phyloP scores from a whole-genome alignment of 2,329 filamentous ascomycete species.

The Phialocephala subalpina region DNA sequence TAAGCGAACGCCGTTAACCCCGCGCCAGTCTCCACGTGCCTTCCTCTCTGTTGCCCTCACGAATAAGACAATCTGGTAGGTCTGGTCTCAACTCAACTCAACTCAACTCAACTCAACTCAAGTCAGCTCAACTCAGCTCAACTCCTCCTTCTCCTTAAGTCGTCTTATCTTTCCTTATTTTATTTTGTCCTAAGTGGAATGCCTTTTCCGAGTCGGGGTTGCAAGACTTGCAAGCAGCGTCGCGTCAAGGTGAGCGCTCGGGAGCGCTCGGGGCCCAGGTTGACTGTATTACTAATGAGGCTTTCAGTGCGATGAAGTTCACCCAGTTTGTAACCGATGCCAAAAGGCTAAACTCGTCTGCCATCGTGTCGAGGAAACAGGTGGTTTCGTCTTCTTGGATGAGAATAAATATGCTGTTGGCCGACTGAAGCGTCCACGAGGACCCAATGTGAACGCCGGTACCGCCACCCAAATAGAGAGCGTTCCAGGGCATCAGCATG shows the following conservation, averaged over 20 bases:
- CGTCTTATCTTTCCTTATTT: neutral
- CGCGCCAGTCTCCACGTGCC: neutral
- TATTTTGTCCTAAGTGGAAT: neutral
- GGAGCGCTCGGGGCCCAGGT: neutral
- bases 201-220: slow-evolving; percentile 24
- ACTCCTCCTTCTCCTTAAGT: neutral
- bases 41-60: neutral
- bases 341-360: slow-evolving; percentile 26
- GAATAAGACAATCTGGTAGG: neutral
- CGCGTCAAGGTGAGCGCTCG: slow-evolving; percentile 19
- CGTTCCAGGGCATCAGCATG: neutral
- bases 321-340: slow-evolving; percentile 23
- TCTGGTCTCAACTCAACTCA: neutral
- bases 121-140: no score
- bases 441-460: slow-evolving; percentile 21
- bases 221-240: slow-evolving; percentile 25
- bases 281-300: neutral
- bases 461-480: neutral
- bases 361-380: neutral
- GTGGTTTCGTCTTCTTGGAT: slow-evolving; percentile 21
- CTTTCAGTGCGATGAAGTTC: slow-evolving; percentile 23
- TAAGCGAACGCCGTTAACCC: neutral
- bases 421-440: slow-evolving; percentile 27
- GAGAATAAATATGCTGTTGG: slow-evolving; percentile 28
- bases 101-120: no score